A percentile compares a stretch with the other conserved stretches of the same genome.
Evolutionary conservation across 768 basidiomycete genomes (phyloP).

Genomic region (Boletus tomentosulus): DNA sequence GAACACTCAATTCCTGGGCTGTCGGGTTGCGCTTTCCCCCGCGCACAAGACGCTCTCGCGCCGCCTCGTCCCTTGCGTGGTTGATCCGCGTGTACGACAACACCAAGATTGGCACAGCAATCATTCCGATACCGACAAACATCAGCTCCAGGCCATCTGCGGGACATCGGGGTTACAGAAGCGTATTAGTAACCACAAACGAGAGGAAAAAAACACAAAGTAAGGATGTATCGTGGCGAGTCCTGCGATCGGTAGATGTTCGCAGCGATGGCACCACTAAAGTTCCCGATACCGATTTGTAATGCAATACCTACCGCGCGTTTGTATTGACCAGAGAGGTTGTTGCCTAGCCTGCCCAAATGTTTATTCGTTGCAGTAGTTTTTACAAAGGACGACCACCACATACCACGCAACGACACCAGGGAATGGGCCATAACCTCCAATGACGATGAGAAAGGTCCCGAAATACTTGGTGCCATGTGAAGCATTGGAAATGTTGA

Average conservation of each 20-base stretch:
- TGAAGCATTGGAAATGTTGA: slow-evolving; percentile 54
- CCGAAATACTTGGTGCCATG: slow-evolving; percentile 66
- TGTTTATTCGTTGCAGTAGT: too few relatives aligned
- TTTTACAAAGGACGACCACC: slow-evolving; percentile 9
- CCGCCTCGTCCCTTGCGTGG: slow-evolving; percentile 45
- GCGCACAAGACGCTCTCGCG: background rate
- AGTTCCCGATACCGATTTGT: slow-evolving; percentile 50
- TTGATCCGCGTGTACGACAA: slow-evolving; percentile 56
- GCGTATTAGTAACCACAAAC: background rate
- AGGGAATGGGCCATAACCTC: slow-evolving; percentile 55
- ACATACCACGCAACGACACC: slow-evolving; percentile 57
- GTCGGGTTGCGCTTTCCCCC: slow-evolving; percentile 8
- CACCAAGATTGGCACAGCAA: slow-evolving; percentile 45
- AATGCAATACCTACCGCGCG: slow-evolving; percentile 64
- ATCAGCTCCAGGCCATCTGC: slow-evolving; percentile 61
- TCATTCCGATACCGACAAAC: slow-evolving; percentile 64
- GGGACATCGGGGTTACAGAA: slow-evolving; percentile 27
- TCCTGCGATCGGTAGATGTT: slow-evolving; percentile 61
- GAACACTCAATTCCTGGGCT: slow-evolving; percentile 21
- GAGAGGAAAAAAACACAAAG: too few relatives aligned
- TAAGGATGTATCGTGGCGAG: slow-evolving; percentile 55
- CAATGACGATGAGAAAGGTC: slow-evolving; percentile 62
- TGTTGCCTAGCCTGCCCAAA: too few relatives aligned
- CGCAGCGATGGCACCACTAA: slow-evolving; percentile 58
- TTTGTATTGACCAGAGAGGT: slow-evolving; percentile 74